Percentiles rank a stretch among this genome's conserved stretches.
These are phyloP conservation scores for Rosa hybrid DNA, from an alignment of 331 rosid genomes.

Conservation along the genomic window DNA sequence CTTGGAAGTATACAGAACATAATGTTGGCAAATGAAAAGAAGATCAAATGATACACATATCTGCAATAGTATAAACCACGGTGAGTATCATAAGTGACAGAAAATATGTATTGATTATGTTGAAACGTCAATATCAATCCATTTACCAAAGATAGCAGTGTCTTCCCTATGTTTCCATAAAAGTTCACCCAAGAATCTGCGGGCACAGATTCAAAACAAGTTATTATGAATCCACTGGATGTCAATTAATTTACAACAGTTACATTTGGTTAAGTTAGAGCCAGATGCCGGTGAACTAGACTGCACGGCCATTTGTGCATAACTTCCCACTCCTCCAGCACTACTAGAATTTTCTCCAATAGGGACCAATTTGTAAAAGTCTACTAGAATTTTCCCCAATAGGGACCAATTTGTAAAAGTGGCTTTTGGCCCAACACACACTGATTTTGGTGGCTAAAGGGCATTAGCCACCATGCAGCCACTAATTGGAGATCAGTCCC, in stretches of 20 bases:
- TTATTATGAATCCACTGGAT: not conserved
- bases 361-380: no score
- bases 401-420: no score
- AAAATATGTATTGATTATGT: not conserved
- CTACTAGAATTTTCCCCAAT: no score
- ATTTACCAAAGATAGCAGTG: conserved; percentile 70
- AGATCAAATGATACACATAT: conserved; percentile 63
- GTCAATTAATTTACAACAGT: not conserved
- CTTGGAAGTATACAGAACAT: conserved; percentile 50
- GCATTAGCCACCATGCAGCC: no score
- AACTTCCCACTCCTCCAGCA: conserved; percentile 76
- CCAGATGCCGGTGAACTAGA: conserved; percentile 48
- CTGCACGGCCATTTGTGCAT: conserved; percentile 77
- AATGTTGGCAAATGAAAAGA: conserved; percentile 79
- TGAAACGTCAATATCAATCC: not conserved
- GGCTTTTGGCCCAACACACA: no score
- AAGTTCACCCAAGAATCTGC: conserved; percentile 94
- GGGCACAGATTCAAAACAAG: conserved; percentile 5
- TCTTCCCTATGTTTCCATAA: conserved; percentile 80
- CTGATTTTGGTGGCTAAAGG: no score
- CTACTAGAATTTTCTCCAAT: no score
- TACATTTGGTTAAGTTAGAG: conserved; percentile 11
- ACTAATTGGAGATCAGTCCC: no score
- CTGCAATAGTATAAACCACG: conserved; percentile 40
- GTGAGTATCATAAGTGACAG: not conserved